Conservation (phyloP, 495 filamentous ascomycete species). For the Neurospora sp. region DNA sequence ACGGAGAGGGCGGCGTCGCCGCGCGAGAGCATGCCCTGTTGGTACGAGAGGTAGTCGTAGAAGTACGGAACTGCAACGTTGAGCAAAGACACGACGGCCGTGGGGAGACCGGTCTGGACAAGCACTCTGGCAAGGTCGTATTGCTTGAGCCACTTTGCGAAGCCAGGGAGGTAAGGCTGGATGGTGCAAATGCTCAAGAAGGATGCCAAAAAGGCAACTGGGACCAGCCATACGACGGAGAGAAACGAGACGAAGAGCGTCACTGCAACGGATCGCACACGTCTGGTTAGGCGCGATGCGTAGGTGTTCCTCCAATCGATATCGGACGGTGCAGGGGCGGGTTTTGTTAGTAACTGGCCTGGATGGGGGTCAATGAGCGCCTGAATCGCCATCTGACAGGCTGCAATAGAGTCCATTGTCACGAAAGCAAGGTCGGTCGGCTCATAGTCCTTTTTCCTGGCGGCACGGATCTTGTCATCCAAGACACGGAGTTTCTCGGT, state of each 20-base stretch:
- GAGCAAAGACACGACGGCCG: conserved; percentile 69
- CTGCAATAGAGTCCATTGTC: conserved; percentile 91
- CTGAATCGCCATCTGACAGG: conserved; percentile 88
- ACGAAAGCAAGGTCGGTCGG: conserved; percentile 85
- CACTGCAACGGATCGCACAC: conserved; percentile 68
- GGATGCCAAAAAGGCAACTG: conserved; percentile 71
- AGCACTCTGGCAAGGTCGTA: conserved; percentile 63
- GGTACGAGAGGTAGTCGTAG: conserved; percentile 84
- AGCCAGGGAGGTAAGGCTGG: conserved; percentile 54
- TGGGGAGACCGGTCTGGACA: conserved; percentile 81
- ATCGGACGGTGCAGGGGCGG: conserved; percentile 79
- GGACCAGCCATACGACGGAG: conserved; percentile 79
- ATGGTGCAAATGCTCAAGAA: conserved; percentile 71
- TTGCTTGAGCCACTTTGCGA: conserved; percentile 54
- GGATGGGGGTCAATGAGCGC: conserved; percentile 84
- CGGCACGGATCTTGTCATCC: conserved; percentile 63
- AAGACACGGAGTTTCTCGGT: conserved; percentile 73
- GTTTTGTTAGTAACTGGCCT: conserved; percentile 69
- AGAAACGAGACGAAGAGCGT: conserved; percentile 72
- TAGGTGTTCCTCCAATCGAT: conserved; percentile 93
- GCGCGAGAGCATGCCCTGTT: conserved; percentile 89
- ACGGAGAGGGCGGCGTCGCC: conserved; percentile 90
- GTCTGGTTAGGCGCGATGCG: conserved; percentile 60
- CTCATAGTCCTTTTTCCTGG: conserved; percentile 65
- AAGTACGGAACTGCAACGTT: conserved; percentile 86